These are phyloP conservation scores for Yamadazyma spencermartinsiae DNA, from an alignment of 1,139 yeast genomes.

Conservation along the genomic window DNA sequence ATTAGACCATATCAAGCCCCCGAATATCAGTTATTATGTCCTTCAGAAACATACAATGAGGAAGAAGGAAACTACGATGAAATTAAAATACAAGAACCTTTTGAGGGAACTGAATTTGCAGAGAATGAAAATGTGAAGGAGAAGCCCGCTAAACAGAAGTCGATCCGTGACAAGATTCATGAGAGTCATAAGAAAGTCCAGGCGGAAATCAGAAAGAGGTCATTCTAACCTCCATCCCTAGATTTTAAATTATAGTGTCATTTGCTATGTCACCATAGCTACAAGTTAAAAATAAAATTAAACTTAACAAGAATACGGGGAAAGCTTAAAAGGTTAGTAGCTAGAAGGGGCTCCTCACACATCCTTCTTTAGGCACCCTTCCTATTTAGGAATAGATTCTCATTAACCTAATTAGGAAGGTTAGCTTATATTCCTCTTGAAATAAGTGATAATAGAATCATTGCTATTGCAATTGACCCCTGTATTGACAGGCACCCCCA, in stretches of 20 bases:
- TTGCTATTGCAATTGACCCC: neutral
- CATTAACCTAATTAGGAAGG: neutral
- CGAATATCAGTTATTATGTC: slow-evolving; percentile 14
- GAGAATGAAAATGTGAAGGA: neutral
- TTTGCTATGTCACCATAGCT: neutral
- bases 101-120: neutral
- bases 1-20: slow-evolving; percentile 19
- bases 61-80: slow-evolving; percentile 1
- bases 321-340: neutral
- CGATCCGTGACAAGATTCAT: slow-evolving; percentile 5
- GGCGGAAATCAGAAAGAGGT: neutral
- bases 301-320: too few relatives aligned
- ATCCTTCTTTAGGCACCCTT: neutral
- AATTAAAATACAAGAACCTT: neutral
- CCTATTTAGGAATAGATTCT: neutral
- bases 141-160: neutral
- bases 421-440: neutral
- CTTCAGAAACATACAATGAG: neutral
- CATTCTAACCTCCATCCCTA: neutral
- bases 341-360: neutral
- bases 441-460: neutral
- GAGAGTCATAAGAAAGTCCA: slow-evolving; percentile 3
- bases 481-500: neutral
- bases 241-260: too few relatives aligned
- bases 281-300: neutral